These are phyloP conservation scores for Tuctoria greenei DNA, from an alignment of 176 grass and related monocot genomes.

Conservation along the genomic window DNA sequence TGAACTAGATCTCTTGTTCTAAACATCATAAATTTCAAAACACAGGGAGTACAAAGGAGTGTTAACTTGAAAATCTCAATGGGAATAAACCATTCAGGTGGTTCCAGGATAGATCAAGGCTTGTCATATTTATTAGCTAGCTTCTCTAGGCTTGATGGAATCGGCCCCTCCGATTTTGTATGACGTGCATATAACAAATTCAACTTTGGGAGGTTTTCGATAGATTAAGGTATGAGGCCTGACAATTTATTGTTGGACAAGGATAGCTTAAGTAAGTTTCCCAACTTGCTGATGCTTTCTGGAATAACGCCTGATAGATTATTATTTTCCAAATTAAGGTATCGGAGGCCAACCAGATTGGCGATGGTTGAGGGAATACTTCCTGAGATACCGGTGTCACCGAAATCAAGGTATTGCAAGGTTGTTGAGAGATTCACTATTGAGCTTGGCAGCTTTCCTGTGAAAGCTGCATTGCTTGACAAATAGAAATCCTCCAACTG, in stretches of 20 bases:
- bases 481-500: neutral
- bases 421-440: no score
- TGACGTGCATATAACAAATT: no score
- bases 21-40: no score
- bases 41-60: neutral
- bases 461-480: neutral
- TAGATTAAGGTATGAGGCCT: neutral
- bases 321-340: no score
- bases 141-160: neutral
- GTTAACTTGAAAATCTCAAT: neutral
- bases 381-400: neutral
- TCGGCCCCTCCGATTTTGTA: no score
- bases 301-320: constrained; percentile 15
- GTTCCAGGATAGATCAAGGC: neutral
- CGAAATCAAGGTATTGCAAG: neutral
- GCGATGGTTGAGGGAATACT: no score
- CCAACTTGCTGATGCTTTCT: constrained; percentile 26
- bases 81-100: neutral
- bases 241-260: neutral
- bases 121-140: neutral
- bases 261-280: no score
- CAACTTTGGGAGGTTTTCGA: neutral
- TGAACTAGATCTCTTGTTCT: no score
- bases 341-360: no score
- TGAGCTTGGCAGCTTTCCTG: constrained; percentile 1